phyloP scores from a whole-genome alignment of 441 rosid species.

The Corymbia citriodora region DNA sequence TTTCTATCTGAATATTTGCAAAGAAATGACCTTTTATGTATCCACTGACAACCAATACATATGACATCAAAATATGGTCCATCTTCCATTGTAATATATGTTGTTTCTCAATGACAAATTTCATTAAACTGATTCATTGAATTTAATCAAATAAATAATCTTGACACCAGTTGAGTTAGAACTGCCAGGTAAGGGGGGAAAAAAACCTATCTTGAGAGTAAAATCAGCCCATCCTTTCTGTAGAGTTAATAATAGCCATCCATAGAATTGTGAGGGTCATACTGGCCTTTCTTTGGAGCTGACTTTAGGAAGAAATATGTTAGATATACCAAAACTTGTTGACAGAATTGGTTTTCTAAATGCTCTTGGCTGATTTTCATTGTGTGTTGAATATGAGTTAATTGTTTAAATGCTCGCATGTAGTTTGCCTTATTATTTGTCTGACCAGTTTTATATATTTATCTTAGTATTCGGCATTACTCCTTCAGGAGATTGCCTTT shows the following conservation, averaged over 20 bases:
- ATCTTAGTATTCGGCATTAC: not conserved
- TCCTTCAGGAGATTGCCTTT: not conserved
- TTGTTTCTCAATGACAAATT: not conserved
- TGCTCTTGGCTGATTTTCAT: not conserved
- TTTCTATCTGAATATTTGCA: not conserved
- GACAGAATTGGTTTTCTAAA: not conserved
- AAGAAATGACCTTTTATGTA: not conserved
- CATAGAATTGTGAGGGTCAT: not conserved
- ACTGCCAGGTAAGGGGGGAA: not conserved
- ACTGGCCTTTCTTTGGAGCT: not conserved
- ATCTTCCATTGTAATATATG: not conserved
- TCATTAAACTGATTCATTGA: not conserved
- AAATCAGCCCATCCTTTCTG: not conserved
- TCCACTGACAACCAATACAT: not conserved
- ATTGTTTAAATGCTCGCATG: not conserved
- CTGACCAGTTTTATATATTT: not conserved
- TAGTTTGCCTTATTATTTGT: not conserved
- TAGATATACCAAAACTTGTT: not conserved
- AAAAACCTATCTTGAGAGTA: not conserved
- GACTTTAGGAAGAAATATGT: not conserved
- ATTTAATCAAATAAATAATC: not conserved
- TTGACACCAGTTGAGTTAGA: not conserved
- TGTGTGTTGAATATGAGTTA: not conserved
- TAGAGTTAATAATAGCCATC: not conserved
- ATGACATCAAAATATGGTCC: not conserved